phyloP scores from a whole-genome alignment of 23 red algal species.

The Gracilariopsis chorda region DNA sequence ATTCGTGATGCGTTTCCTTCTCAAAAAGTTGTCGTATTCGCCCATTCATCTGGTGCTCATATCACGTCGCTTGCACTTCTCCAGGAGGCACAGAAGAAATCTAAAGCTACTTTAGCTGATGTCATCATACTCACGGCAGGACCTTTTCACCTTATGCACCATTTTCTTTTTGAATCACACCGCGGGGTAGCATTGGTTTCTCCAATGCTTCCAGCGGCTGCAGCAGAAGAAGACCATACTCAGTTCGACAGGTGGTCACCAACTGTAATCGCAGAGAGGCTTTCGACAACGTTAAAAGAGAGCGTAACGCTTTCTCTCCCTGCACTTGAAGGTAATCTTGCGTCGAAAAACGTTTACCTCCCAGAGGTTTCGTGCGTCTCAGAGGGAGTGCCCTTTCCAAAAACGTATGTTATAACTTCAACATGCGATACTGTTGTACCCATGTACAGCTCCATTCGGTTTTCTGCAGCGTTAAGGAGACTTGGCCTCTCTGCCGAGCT shows the following conservation, averaged over 20 bases:
- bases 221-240: conserved; percentile 3
- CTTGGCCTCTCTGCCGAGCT: not conserved
- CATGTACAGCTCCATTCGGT: conserved; percentile 35
- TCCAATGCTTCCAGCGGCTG: conserved; percentile 43
- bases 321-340: conserved; percentile 16
- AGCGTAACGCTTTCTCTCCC: not conserved
- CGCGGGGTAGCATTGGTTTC: conserved; percentile 36
- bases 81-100: not conserved
- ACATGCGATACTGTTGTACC: conserved; percentile 37
- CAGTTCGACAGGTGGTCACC: conserved; percentile 11
- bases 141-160: conserved; percentile 21
- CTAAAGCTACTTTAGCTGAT: not conserved
- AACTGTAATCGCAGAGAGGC: not conserved
- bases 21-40: conserved; percentile 4
- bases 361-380: not conserved
- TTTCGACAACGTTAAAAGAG: not conserved
- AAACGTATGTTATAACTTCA: conserved; percentile 18
- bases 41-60: conserved; percentile 55
- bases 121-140: conserved; percentile 37
- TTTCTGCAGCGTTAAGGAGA: conserved; percentile 21
- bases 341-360: conserved; percentile 7
- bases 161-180: conserved; percentile 44
- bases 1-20: not conserved
- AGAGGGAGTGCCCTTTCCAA: not conserved
- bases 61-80: conserved; percentile 27